These are phyloP conservation scores for Evernia prunastri DNA, from an alignment of 495 filamentous ascomycete genomes.

Conservation along the genomic window DNA sequence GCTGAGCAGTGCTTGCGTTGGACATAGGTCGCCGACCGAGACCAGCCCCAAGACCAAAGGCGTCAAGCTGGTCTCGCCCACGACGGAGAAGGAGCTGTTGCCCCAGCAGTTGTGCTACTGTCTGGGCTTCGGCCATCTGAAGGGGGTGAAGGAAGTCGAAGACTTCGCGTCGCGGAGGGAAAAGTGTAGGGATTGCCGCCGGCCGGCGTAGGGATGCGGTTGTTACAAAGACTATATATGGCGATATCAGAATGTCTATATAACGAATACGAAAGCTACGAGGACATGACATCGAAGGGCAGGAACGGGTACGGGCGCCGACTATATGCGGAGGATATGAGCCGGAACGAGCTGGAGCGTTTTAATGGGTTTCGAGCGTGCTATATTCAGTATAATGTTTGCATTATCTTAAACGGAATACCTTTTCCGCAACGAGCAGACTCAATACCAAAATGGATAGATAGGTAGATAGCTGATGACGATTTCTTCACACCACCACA, in stretches of 20 bases:
- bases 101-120: conserved; percentile 2
- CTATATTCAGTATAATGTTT: too few species aligned
- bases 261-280: not conserved
- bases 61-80: not conserved
- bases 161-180: conserved; percentile 1
- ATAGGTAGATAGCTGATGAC: too few species aligned
- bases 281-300: not conserved
- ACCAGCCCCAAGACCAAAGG: not conserved
- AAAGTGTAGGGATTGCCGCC: not conserved
- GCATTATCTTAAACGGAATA: too few species aligned
- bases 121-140: not conserved
- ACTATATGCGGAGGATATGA: too few species aligned
- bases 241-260: not conserved
- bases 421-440: too few species aligned
- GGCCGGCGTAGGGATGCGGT: not conserved
- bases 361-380: too few species aligned
- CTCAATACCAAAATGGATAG: too few species aligned
- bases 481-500: too few species aligned
- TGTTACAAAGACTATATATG: not conserved
- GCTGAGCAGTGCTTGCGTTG: not conserved
- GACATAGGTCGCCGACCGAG: not conserved
- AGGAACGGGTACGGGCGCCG: too few species aligned
- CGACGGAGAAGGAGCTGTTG: not conserved
- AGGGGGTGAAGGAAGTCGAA: not conserved
- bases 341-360: too few species aligned